These are phyloP conservation scores for Ciborinia camelliae DNA, from an alignment of 2,329 filamentous ascomycete species.

Conservation along the genomic window DNA sequence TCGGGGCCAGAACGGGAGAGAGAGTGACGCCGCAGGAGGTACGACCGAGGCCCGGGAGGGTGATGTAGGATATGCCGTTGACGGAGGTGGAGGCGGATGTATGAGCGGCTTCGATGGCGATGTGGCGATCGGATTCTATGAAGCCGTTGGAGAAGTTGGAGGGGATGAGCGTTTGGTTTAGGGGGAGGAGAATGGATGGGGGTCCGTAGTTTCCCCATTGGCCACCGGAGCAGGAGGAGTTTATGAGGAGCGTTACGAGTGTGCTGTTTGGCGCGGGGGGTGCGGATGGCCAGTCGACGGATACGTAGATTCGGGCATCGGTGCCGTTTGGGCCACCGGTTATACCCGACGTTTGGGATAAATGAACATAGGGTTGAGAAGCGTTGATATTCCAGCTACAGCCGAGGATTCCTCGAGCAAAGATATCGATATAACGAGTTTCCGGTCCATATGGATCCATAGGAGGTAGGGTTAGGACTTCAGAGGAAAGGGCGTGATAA, in stretches of 20 bases:
- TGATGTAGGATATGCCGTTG: slow-evolving; percentile 45
- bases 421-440: slow-evolving; percentile 61
- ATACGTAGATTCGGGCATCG: slow-evolving; percentile 52
- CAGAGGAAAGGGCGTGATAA: slow-evolving; percentile 55
- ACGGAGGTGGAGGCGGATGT: slow-evolving; percentile 44
- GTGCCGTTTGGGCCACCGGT: slow-evolving; percentile 46
- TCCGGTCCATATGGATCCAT: slow-evolving; percentile 57
- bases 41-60: slow-evolving; percentile 53
- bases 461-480: slow-evolving; percentile 51
- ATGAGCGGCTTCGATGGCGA: slow-evolving; percentile 54
- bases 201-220: slow-evolving; percentile 43
- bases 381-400: slow-evolving; percentile 53
- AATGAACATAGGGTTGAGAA: slow-evolving; percentile 48
- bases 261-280: slow-evolving; percentile 42
- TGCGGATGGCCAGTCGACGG: slow-evolving; percentile 53
- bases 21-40: slow-evolving; percentile 57
- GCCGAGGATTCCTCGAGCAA: slow-evolving; percentile 50
- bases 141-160: slow-evolving; percentile 53
- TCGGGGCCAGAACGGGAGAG: slow-evolving; percentile 49
- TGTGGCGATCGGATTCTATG: slow-evolving; percentile 57
- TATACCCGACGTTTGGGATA: slow-evolving; percentile 49
- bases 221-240: slow-evolving; percentile 42
- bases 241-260: slow-evolving; percentile 52
- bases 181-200: slow-evolving; percentile 52
- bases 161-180: slow-evolving; percentile 49